These are phyloP conservation scores for Vanderwaltozyma tropicalis DNA, from an alignment of 805 yeast species.

Conservation along the genomic window DNA sequence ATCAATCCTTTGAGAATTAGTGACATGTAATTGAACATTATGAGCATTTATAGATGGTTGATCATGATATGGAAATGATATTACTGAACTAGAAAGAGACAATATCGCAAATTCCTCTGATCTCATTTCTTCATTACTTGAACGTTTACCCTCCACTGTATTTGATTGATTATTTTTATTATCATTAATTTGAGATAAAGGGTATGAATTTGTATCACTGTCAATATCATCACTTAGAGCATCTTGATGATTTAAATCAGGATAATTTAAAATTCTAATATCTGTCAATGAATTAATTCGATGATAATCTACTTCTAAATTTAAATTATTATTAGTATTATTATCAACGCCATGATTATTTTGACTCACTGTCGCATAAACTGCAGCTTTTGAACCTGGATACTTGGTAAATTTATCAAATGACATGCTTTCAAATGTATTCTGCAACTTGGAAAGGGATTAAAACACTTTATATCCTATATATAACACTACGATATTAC, in stretches of 20 bases:
- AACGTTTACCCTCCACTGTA: neutral
- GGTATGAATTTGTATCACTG: neutral
- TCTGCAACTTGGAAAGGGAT: too few species aligned
- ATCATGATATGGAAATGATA: neutral
- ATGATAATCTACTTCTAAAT: constrained; percentile 1
- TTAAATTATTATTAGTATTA: neutral
- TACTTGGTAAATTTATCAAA: neutral
- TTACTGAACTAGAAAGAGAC: constrained; percentile 6
- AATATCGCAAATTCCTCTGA: constrained; percentile 16
- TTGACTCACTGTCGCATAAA: neutral
- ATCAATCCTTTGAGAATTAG: constrained; percentile 16
- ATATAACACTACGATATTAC: too few species aligned
- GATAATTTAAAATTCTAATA: constrained; percentile 12
- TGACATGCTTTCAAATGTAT: neutral
- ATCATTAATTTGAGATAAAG: neutral
- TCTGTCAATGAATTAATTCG: constrained; percentile 5
- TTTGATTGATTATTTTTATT: neutral
- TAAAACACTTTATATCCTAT: too few species aligned
- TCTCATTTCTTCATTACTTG: constrained; percentile 6
- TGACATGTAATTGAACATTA: neutral
- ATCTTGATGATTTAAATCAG: neutral
- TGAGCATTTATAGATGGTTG: too few species aligned
- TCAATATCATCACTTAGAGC: too few species aligned
- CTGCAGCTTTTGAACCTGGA: neutral
- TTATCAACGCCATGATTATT: neutral